Conservation (phyloP, 176 grass and related monocot genomes). For the Sorghum bicolor region Sorghum_bicolor_NCBIv3 NC_012870.2:1421501-1422000, state of each 20-base stretch:
- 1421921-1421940: constrained; percentile 60
- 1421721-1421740: constrained; percentile 50
- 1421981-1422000: constrained; percentile 66
- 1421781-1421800: constrained; percentile 52
- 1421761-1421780: constrained; percentile 71
- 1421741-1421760: constrained; percentile 60
- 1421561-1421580: constrained; percentile 54
- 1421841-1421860: constrained; percentile 67
- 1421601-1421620: constrained; percentile 25
- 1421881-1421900: constrained; percentile 67
- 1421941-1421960: constrained; percentile 51
- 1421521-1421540: constrained; percentile 53
- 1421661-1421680: constrained; percentile 74
- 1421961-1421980: constrained; percentile 70
- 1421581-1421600: constrained; percentile 55
- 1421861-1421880: constrained; percentile 67
- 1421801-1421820: constrained; percentile 66
- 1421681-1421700: constrained; percentile 72
- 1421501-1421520: constrained; percentile 32
- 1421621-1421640: constrained; percentile 47
- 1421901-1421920: constrained; percentile 52
- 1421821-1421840: constrained; percentile 61
- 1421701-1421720: constrained; percentile 38
- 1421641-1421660: constrained; percentile 32
- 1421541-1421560: constrained; percentile 59